Conservation (phyloP, 2,329 filamentous ascomycete genomes). For the Penicillium sp. region DNA sequence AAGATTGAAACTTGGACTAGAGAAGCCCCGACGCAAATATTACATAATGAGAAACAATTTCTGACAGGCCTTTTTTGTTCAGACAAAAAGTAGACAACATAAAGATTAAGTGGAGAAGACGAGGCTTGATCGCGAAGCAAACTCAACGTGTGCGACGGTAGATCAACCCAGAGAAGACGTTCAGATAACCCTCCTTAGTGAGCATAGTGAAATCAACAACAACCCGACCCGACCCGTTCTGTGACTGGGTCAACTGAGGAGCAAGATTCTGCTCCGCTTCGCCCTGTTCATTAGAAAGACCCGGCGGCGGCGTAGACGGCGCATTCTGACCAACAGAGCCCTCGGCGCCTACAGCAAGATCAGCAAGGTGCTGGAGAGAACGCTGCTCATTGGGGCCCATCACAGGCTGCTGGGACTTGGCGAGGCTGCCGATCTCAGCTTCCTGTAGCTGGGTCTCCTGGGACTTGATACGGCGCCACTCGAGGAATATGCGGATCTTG, state of each 20-base stretch:
- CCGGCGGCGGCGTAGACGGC: conserved; percentile 28
- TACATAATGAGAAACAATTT: not conserved
- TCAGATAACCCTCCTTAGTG: conserved; percentile 43
- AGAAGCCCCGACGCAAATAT: not conserved
- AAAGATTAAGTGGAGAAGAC: not conserved
- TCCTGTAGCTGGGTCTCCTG: conserved; percentile 34
- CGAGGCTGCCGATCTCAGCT: conserved; percentile 11
- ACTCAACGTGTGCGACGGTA: conserved; percentile 31
- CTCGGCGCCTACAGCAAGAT: conserved; percentile 44
- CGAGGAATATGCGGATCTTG: conserved; percentile 41
- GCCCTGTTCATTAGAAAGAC: conserved; percentile 24
- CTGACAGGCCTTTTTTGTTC: not conserved
- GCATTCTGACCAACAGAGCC: conserved; percentile 34
- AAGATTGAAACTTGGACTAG: not conserved
- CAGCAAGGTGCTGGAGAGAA: conserved; percentile 44
- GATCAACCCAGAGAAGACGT: conserved; percentile 39
- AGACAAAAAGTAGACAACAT: not conserved
- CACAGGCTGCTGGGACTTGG: conserved; percentile 30
- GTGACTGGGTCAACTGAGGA: conserved; percentile 24
- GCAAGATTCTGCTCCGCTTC: conserved; percentile 28
- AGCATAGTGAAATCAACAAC: conserved; percentile 42
- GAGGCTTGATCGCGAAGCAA: not conserved
- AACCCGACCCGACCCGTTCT: conserved; percentile 24
- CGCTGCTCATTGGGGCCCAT: conserved; percentile 45
- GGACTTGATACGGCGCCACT: conserved; percentile 36